Base-by-base conservation (phyloP, 305 asterid genomes). In the Fraxinus velutina region DNA sequence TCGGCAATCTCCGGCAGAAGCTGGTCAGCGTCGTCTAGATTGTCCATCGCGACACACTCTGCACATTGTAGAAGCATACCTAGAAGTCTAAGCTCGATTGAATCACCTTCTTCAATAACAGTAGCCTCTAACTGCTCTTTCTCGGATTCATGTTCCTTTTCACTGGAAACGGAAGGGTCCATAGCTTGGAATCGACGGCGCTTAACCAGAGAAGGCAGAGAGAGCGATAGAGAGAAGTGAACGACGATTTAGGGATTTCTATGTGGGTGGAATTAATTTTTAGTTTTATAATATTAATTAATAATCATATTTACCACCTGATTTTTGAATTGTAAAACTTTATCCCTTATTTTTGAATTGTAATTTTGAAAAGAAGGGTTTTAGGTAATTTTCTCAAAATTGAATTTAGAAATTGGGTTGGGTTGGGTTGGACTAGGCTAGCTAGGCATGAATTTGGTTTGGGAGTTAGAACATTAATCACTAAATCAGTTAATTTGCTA, bases 1-100 rank as follows among this genome's bases (percentile, higher is more conserved):
- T 94, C 93, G 0, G 92, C 88, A 10, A 90, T 90, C 75, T 93
- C 97, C 0, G 98, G 96, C 6, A 94, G 87, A 22, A 94, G 88
- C 52, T 80, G 88, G 4, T 86, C 79, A 44, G 96, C 97, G 72
- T 89, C 93, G 78, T 89, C 88, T 19, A 93, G 93, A 78, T 92
- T 90, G 81, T 92, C 97, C 83, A 88, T 84, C 7, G 96, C 92
- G 0, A 94, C 97, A 84, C 87, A 89, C 90, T 94, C 97, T 47
- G 96, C 98, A 83, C 97, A 93, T 75, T 90, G 97, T 2, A 94
- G 91, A 5, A 94, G 93, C 36, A 94, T 89, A 0, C 95, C 89
- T 1, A 94, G 90, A 60, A 94, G 94, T 44, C 93, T 91, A 70
- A 94, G 92, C 4, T 93, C 96, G 0, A 91, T 77, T 19, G 96